A percentile compares a stretch with the other conserved stretches of the same genome.
phyloP scores from a whole-genome alignment of 805 yeast genomes.

The Priceomyces carsonii region DNA sequence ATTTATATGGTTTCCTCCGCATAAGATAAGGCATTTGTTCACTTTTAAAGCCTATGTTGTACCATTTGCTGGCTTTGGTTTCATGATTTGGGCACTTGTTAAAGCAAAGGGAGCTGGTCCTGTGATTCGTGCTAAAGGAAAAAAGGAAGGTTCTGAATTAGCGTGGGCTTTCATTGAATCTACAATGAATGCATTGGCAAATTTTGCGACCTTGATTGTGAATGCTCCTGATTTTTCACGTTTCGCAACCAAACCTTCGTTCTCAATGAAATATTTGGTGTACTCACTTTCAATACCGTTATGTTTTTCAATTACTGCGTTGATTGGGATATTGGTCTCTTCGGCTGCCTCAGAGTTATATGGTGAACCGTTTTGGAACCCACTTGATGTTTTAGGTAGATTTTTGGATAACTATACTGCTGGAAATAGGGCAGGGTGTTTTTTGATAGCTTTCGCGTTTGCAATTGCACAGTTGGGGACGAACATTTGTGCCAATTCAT shows the following conservation, averaged over 20 bases:
- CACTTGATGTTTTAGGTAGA: conserved; percentile 69
- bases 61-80: conserved; percentile 82
- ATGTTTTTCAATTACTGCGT: conserved; percentile 75
- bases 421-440: conserved; percentile 45
- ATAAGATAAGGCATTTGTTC: conserved; percentile 78
- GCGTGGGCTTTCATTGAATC: conserved; percentile 85
- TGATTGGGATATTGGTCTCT: conserved; percentile 82
- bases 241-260: conserved; percentile 56
- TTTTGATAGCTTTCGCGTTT: conserved; percentile 37
- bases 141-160: conserved; percentile 57
- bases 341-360: conserved; percentile 72
- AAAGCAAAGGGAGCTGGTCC: conserved; percentile 82
- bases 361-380: conserved; percentile 79
- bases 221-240: conserved; percentile 91
- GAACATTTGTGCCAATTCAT: conserved; percentile 42
- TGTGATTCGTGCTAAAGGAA: conserved; percentile 53
- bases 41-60: conserved; percentile 77
- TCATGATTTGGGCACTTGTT: conserved; percentile 79
- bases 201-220: conserved; percentile 84
- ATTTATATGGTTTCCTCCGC: conserved; percentile 79
- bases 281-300: conserved; percentile 68
- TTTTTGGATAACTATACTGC: conserved; percentile 50
- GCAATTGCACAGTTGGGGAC: conserved; percentile 46
- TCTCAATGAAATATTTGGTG: conserved; percentile 39
- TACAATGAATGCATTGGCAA: conserved; percentile 78